Evolutionary conservation across 2,329 filamentous ascomycete genomes (phyloP).

Genomic region (Clarireedia monteithiana): DNA sequence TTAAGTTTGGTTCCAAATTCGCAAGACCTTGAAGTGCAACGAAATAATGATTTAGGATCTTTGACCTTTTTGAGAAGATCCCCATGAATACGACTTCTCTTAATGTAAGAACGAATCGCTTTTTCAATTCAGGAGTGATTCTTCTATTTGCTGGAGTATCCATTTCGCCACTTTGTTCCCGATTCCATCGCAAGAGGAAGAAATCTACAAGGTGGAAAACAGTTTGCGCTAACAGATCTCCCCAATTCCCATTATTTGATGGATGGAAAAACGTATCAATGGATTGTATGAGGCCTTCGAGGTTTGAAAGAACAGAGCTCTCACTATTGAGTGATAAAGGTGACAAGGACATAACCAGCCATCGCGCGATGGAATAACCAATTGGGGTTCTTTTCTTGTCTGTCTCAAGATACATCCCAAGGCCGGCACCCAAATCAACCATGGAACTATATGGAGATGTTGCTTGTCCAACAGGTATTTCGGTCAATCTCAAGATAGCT

Average conservation of each 20-base stretch:
- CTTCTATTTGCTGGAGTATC: slow-evolving; percentile 72
- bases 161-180: slow-evolving; percentile 87
- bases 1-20: slow-evolving; percentile 83
- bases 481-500: slow-evolving; percentile 76
- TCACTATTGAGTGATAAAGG: slow-evolving; percentile 70
- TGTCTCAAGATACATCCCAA: slow-evolving; percentile 81
- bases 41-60: slow-evolving; percentile 85
- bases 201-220: slow-evolving; percentile 91
- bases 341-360: slow-evolving; percentile 89
- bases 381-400: slow-evolving; percentile 90
- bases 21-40: slow-evolving; percentile 83
- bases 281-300: slow-evolving; percentile 88
- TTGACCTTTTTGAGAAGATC: slow-evolving; percentile 90
- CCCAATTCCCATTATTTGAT: slow-evolving; percentile 91
- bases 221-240: slow-evolving; percentile 79
- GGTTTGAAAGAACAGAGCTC: slow-evolving; percentile 71
- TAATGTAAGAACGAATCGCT: slow-evolving; percentile 80
- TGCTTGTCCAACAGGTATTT: slow-evolving; percentile 94
- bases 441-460: slow-evolving; percentile 79
- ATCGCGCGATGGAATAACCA: slow-evolving; percentile 84
- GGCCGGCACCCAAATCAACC: slow-evolving; percentile 74
- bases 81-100: slow-evolving; percentile 97
- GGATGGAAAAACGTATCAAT: slow-evolving; percentile 99
- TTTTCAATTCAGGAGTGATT: slow-evolving; percentile 74
- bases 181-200: slow-evolving; percentile 96